Evolutionary conservation across 805 yeast species (phyloP), one percentile per base, ranked within the genome.

Genomic region (Suhomyces xylopsoci): DNA sequence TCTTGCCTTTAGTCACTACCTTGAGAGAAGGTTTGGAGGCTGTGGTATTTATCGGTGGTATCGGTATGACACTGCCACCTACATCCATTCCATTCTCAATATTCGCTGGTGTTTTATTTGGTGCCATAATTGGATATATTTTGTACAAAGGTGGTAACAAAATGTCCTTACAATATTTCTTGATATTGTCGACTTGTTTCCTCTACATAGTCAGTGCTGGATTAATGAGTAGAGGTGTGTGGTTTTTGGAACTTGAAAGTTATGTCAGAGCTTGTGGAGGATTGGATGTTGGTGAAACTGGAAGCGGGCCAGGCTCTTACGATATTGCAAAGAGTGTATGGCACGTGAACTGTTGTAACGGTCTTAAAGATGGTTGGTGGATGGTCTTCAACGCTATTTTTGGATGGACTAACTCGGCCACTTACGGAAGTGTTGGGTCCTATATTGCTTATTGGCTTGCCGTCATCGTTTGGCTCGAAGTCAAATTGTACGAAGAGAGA

Each of bases 331-430:
- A 59, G 28, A 66, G 74, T 51, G 69, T 76, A 9, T 76, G 80
- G 80, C 80, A 75, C 59, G 79, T 76, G 22, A 74, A 76, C 60
- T 76, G 80, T 57, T 76, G 79, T 53, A 71, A 74, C 53, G 80
- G 80, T 5, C 59, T 71, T 54, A 68, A 65, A 45, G 78, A 74
- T 36, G 79, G 74, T 47, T 72, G 76, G 67, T 75, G 80, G 80
- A 75, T 76, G 79, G 69, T 74, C 15, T 68, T 72, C 54, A 75
- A 74, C 48, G 79, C 80, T 36, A 62, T 75, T 36, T 65, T 75
- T 44, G 80, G 80, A 3, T 75, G 80, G 80, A 74, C 79, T 25
- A 75, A 75, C 54, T 64, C 76, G 15, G 80, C 80, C 15, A 75
- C 80, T 3, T 72, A 73, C 59, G 78, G 77, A 5, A 72, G 77